Conservation (phyloP, 192 early-diverging fungal species). For the Rhizophagus clarus region DNA sequence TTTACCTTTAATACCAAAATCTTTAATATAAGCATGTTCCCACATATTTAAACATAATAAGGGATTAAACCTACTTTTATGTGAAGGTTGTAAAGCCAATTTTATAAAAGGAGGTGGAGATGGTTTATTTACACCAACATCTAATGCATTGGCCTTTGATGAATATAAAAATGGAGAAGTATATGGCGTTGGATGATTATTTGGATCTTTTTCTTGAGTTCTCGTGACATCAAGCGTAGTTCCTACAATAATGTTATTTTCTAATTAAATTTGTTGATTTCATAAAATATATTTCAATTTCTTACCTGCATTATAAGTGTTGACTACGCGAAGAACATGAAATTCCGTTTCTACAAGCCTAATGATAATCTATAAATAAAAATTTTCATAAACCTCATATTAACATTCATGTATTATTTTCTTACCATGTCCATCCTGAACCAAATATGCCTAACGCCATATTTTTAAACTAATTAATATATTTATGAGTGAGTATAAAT, state of each 20-base stretch:
- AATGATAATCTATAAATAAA: background rate
- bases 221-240: constrained; percentile 22
- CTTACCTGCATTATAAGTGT: constrained; percentile 50
- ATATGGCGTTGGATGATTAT: background rate
- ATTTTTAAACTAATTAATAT: constrained; percentile 43
- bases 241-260: background rate
- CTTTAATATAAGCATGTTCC: constrained; percentile 50
- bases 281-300: background rate
- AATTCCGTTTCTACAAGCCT: constrained; percentile 26
- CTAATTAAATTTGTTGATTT: background rate
- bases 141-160: background rate
- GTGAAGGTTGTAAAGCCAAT: constrained; percentile 11
- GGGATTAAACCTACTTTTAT: constrained; percentile 37
- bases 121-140: background rate
- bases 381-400: too few species aligned
- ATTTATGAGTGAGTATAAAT: constrained; percentile 36
- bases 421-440: constrained; percentile 52
- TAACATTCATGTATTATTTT: background rate
- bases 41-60: constrained; percentile 45
- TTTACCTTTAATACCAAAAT: constrained; percentile 44
- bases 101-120: constrained; percentile 41
- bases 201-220: constrained; percentile 25
- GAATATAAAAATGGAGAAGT: background rate
- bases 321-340: constrained; percentile 29
- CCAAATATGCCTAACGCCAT: constrained; percentile 47